Conservation (phyloP, 2,329 filamentous ascomycete species). For the Exophiala sp. region DNA sequence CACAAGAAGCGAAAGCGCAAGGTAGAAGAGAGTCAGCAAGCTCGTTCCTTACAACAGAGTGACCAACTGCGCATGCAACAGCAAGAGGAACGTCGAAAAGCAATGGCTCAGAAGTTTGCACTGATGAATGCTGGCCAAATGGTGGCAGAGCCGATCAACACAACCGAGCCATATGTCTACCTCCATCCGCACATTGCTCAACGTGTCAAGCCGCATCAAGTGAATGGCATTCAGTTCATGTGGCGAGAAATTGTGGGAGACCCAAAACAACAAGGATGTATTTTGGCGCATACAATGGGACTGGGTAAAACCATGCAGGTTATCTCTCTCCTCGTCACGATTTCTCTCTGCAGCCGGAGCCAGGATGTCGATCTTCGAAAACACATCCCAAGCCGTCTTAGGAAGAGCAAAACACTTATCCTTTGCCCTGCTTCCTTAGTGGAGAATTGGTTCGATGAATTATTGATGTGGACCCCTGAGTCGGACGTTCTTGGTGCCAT, state of each 20-base stretch:
- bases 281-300: conserved; percentile 88
- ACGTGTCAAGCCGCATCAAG: conserved; percentile 74
- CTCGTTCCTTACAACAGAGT: conserved; percentile 53
- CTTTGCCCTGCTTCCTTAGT: conserved; percentile 72
- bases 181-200: conserved; percentile 62
- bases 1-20: conserved; percentile 48
- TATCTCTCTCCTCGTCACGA: conserved; percentile 74
- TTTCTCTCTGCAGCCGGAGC: conserved; percentile 64
- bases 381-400: conserved; percentile 67
- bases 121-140: conserved; percentile 44
- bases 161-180: conserved; percentile 44
- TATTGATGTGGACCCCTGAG: conserved; percentile 64
- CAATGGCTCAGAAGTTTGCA: conserved; percentile 33
- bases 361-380: conserved; percentile 52
- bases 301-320: conserved; percentile 91
- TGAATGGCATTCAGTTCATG: conserved; percentile 78
- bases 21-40: conserved; percentile 48
- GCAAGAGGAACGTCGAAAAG: conserved; percentile 50
- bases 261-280: conserved; percentile 65
- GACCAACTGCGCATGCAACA: conserved; percentile 54
- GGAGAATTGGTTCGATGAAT: conserved; percentile 79
- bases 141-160: conserved; percentile 37
- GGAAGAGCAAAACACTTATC: conserved; percentile 63
- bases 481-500: conserved; percentile 53
- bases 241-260: conserved; percentile 77